Base-by-base conservation (phyloP, 257 asterid species). In the Plantago major region DNA sequence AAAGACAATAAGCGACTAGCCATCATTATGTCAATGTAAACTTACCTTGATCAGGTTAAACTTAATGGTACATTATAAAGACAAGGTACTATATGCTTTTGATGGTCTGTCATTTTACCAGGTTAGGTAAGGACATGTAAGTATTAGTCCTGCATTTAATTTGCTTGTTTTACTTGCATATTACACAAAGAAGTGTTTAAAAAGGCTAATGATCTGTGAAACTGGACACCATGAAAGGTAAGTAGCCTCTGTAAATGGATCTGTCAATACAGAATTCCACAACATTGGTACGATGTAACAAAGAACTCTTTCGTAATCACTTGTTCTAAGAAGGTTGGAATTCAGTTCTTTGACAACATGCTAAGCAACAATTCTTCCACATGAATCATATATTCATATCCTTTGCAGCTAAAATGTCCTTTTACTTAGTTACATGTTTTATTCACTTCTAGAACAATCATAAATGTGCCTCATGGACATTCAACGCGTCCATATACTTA, bases 61-160 rank as follows among this genome's bases (percentile, higher is more conserved):
- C 40, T 33, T 14, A 38, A n/a, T 44, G 53, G n/a, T 43, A 19
- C 37, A 19, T 55, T 76, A 82, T 70, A 76, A 73, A 68, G 72
- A 60, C 26, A 42, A 64, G 19, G 40, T 1, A 33, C 40, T 48
- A 37, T 30, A 37, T 14, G 42, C 55, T 53, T 11, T 42, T 62
- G 80, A 77, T 76, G 83, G 65, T 26, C 58, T 22, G 88, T 86
- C 90, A 46, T 73, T 86, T 53, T 83, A 81, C 67, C 54, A 46
- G 73, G 88, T 75, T 77, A 73, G 90, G 88, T 86, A 74, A 76
- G 63, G 40, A 33, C 40, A 33, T 37, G 13, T 17, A 53, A 18
- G 38, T 56, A 58, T 28, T 53, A 64, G 67, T 70, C 78, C 60
- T 75, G 84, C 67, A 71, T 44, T 22, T 22, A 22, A 22, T 22